These are phyloP conservation scores for Eucalyptus urophylla DNA, from an alignment of 345 rosid genomes.

Conservation along the genomic window DNA sequence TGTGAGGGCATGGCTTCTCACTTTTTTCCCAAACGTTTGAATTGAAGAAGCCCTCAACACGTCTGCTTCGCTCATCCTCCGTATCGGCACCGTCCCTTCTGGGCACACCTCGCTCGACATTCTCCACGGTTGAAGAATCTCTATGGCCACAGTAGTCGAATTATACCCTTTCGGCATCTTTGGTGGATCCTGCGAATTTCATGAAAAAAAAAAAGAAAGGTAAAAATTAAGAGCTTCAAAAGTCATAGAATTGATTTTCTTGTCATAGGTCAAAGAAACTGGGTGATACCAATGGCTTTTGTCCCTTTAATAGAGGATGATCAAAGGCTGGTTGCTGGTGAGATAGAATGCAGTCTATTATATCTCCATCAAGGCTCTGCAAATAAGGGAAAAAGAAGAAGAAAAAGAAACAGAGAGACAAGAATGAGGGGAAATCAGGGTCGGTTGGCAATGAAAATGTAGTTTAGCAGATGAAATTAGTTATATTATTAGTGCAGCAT, in stretches of 20 bases:
- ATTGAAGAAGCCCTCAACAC: slow-evolving; percentile 68
- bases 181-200: slow-evolving; percentile 52
- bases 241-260: background rate
- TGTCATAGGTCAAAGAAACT: too few relatives aligned
- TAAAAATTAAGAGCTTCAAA: background rate
- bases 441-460: too few relatives aligned
- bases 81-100: slow-evolving; percentile 77
- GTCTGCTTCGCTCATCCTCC: slow-evolving; percentile 77
- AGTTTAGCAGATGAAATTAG: background rate
- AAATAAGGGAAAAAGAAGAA: background rate
- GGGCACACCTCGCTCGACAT: slow-evolving; percentile 70
- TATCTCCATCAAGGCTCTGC: slow-evolving; percentile 94
- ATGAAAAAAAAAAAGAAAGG: background rate
- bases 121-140: slow-evolving; percentile 68
- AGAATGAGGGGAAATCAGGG: background rate
- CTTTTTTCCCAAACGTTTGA: slow-evolving; percentile 57
- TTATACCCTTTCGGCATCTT: slow-evolving; percentile 47
- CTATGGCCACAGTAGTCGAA: slow-evolving; percentile 3
- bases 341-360: slow-evolving; percentile 64
- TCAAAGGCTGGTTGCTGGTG: slow-evolving; percentile 92
- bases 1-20: slow-evolving; percentile 42
- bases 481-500: background rate
- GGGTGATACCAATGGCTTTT: slow-evolving; percentile 50
- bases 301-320: slow-evolving; percentile 68
- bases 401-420: background rate